phyloP scores from a whole-genome alignment of 768 basidiomycete species.

The Russula ochroleuca region DNA sequence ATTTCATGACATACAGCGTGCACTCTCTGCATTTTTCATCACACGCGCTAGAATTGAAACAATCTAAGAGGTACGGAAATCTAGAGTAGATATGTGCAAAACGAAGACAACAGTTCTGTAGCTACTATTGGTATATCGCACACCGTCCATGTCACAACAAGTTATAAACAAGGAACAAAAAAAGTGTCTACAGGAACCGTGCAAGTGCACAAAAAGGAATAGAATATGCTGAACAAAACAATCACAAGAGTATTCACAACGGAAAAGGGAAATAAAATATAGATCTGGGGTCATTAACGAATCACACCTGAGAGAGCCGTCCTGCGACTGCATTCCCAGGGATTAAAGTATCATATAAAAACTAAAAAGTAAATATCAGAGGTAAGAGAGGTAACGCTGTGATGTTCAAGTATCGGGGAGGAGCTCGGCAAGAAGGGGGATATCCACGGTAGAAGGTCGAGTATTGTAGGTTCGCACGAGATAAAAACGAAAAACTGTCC shows the following conservation, averaged over 20 bases:
- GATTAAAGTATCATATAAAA: slow-evolving; percentile 2
- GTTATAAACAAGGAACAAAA: neutral
- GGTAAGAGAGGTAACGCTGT: slow-evolving; percentile 17
- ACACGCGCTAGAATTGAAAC: slow-evolving; percentile 1
- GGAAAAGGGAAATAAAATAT: neutral
- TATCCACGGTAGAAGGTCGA: slow-evolving; percentile 12
- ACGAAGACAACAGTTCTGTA: neutral
- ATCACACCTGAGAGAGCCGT: neutral
- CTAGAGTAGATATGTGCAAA: neutral
- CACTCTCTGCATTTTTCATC: neutral
- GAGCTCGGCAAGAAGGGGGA: neutral
- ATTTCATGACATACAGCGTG: neutral
- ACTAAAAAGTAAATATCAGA: neutral
- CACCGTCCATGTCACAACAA: neutral
- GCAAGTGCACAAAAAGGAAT: slow-evolving; percentile 20
- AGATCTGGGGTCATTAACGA: neutral
- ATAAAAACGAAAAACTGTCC: neutral
- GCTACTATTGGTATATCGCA: neutral
- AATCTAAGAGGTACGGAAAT: slow-evolving; percentile 14
- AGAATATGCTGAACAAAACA: neutral
- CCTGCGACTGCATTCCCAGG: slow-evolving; percentile 13
- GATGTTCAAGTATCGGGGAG: neutral
- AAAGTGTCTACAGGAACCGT: slow-evolving; percentile 5
- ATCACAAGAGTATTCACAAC: neutral
- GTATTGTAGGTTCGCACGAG: neutral